Base-by-base conservation (phyloP, 495 filamentous ascomycete species). In the Xylaria nigripes region DNA sequence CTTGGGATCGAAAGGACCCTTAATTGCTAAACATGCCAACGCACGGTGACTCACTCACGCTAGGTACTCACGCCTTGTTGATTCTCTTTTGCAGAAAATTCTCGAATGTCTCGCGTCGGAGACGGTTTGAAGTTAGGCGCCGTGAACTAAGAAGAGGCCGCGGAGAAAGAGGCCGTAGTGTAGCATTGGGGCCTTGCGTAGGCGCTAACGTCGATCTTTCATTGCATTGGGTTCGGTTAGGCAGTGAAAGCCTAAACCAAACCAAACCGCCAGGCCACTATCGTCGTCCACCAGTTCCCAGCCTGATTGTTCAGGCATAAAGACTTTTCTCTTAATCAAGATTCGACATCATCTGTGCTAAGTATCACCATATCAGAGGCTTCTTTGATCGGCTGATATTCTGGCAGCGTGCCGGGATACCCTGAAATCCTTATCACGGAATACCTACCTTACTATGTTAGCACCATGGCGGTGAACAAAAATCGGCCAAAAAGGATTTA, bases 211-310 rank as follows among this genome's bases (percentile, higher is more conserved):
- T 27, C 32, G n/a, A 46, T 34, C 29, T 24, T n/a, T 19, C 27
- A 25, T 25, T 21, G 34, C 10, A 45, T 52, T 52, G n/a, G 50
- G 50, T 51, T 47, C 38, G 46, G 51, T 54, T 54, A 44, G 51
- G 44, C 51, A 27, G 16, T 13, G 23, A 38, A 32, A n/a, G 29
- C 51, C 51, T 44, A 48, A 54, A 16, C 44, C 51, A 48, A 54
- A 16, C 44, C 32, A n/a, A 48, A 16, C 44, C 42, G 22, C 21
- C 29, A 10, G 51, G 51, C 30, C 36, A 18, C 4, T 9, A 9
- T 40, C 36, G n/a, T 40, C 36, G n/a, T 8, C 27, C 27, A 34
- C n/a, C 16, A 16, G 1, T 2, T 32, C 16, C 45, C 8, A 12
- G 3, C 15, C 29, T 16, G 18, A 34, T 22, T 24, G 49, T 34